Evolutionary conservation across 1,284 basidiomycete genomes (phyloP).

Genomic region (Austroboletus novae-zelandiae): DNA sequence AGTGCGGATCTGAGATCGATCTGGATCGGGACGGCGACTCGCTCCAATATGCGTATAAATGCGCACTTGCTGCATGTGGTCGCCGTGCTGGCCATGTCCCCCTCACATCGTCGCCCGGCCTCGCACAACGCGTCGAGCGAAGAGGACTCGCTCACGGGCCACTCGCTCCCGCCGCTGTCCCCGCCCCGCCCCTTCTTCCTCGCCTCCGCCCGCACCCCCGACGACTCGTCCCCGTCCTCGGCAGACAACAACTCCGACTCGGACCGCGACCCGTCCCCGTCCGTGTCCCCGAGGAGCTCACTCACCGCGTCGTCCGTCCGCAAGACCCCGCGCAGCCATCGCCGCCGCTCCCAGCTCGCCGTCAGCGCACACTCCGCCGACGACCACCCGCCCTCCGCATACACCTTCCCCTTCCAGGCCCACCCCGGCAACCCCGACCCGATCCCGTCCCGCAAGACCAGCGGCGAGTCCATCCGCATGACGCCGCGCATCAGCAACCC

Average conservation of each 20-base stretch:
- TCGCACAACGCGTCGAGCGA: slow-evolving; percentile 26
- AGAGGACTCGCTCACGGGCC: slow-evolving; percentile 25
- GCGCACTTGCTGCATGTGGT: slow-evolving; percentile 4
- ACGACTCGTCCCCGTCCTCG: slow-evolving; percentile 19
- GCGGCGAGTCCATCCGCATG: slow-evolving; percentile 35
- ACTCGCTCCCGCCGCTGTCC: slow-evolving; percentile 6
- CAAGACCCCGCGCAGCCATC: slow-evolving; percentile 20
- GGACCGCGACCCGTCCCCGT: slow-evolving; percentile 19
- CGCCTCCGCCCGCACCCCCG: not conserved
- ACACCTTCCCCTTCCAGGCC: slow-evolving; percentile 53
- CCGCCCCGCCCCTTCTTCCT: slow-evolving; percentile 3
- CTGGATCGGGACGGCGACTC: slow-evolving; percentile 18
- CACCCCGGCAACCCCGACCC: slow-evolving; percentile 64
- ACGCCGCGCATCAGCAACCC: too few relatives aligned
- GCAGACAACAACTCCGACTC: slow-evolving; percentile 27
- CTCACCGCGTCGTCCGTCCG: slow-evolving; percentile 11
- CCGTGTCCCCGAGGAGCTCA: slow-evolving; percentile 17
- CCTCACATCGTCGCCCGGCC: not conserved
- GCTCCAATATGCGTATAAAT: not conserved
- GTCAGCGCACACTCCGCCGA: slow-evolving; percentile 14
- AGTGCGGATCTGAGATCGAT: slow-evolving; percentile 17
- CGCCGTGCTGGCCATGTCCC: slow-evolving; percentile 11
- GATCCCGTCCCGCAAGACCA: slow-evolving; percentile 30
- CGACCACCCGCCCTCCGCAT: slow-evolving; percentile 46
- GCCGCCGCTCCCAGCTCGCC: slow-evolving; percentile 32